Evolutionary conservation across 2,329 filamentous ascomycete genomes (phyloP), one percentile per base, ranked within the genome.

Genomic region (Orbilia ellipsospora): DNA sequence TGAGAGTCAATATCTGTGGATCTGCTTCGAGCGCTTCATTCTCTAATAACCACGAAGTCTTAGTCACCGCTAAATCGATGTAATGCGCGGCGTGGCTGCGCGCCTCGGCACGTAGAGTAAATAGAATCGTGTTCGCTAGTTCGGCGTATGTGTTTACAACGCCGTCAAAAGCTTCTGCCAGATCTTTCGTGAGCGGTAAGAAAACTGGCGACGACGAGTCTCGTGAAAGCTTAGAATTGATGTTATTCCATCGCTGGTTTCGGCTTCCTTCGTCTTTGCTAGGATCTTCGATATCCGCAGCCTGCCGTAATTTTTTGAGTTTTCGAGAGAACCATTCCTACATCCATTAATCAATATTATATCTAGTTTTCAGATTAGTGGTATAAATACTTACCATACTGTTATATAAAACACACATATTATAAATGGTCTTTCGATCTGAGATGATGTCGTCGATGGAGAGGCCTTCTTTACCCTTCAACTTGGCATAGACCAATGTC

Each of bases 271-370:
- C 75, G n/a, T 70, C 69, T 40, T 70, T 77, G 26, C 74, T 78
- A 28, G 79, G 78, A 59, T 77, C 78, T 64, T 79, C 77, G 20
- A 78, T 60, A 28, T 82, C 81, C 61, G 82, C 94, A 80, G 97
- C 93, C 80, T 94, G 90, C 50, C 95, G 88, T 63, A 99, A 86
- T 69, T 92, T 86, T n/a, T 87, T 85, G 50, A 96, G 89, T 83
- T 94, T 95, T 79, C 90, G 90, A 18, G 92, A 90, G 42, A 99
- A 88, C 95, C 95, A 99, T 85, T 96, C 95, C 84, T 85, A 80
- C 78, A 59, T 54, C 56, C 6, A 40, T 52, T 45, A 20, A 12
- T 16, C 54, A 18, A 23, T 54, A 48, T 7, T 44, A 31, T 8
- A 1, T 52, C 18, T 23, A 1, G 16, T 13, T 23, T 52, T 13